A percentile compares a stretch with the other conserved stretches of the same genome.
Conservation (phyloP, 768 basidiomycete genomes). For the Tulasnella sp. region DNA sequence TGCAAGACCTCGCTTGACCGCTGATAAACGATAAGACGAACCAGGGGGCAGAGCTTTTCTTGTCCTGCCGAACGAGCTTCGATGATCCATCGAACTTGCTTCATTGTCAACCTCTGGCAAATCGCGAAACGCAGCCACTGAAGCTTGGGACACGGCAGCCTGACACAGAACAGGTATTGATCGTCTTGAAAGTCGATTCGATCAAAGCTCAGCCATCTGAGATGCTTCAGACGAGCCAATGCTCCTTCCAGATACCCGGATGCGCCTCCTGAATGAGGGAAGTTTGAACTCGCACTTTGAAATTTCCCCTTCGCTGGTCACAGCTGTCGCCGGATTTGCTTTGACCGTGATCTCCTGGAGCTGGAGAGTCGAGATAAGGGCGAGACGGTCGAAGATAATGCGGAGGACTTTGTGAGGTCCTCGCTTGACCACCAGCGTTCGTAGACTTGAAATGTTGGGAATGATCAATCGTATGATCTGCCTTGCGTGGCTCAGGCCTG, state of each 20-base stretch:
- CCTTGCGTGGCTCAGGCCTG: neutral
- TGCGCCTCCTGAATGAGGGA: neutral
- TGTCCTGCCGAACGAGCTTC: neutral
- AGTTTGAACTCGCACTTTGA: neutral
- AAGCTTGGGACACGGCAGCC: neutral
- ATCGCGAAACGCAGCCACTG: neutral
- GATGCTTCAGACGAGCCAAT: neutral
- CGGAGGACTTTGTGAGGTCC: slow-evolving; percentile 37
- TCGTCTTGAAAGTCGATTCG: neutral
- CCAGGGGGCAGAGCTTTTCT: neutral
- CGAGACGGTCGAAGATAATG: slow-evolving; percentile 58
- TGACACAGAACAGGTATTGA: neutral
- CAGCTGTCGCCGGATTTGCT: slow-evolving; percentile 47
- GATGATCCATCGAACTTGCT: neutral
- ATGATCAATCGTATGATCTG: neutral
- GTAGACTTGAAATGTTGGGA: slow-evolving; percentile 16
- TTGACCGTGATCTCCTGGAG: slow-evolving; percentile 63
- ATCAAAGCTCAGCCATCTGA: neutral
- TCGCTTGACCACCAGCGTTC: slow-evolving; percentile 39
- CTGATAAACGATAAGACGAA: neutral
- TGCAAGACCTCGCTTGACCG: neutral
- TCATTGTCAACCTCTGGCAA: neutral
- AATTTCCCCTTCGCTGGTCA: neutral
- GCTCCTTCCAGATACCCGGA: neutral
- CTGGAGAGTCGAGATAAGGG: slow-evolving; percentile 48